phyloP scores from a whole-genome alignment of 768 basidiomycete genomes.

The Strobilomyces confusus region DNA sequence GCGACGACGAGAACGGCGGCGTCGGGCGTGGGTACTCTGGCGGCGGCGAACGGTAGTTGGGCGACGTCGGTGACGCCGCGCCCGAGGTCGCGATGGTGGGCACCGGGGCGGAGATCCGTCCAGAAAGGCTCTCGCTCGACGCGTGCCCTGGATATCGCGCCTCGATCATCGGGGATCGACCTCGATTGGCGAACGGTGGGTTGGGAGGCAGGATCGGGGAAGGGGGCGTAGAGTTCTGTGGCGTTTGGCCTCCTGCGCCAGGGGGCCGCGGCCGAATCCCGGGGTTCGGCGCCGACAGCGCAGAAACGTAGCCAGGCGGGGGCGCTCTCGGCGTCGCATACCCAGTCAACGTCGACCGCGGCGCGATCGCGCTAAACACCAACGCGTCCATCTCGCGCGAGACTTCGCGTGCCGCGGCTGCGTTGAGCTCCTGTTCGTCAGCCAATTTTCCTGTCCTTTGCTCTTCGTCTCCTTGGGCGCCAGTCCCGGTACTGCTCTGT shows the following conservation, averaged over 20 bases:
- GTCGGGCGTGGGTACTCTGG: constrained; percentile 43
- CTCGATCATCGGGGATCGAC: constrained; percentile 10
- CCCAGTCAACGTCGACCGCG: constrained; percentile 7
- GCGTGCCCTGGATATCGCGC: background rate
- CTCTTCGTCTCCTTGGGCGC: constrained; percentile 28
- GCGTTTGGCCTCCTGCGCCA: constrained; percentile 2
- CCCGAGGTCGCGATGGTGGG: background rate
- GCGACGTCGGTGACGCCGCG: background rate
- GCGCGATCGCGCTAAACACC: constrained; percentile 34
- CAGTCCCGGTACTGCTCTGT: background rate
- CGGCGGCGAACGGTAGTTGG: constrained; percentile 32
- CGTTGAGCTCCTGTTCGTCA: constrained; percentile 54
- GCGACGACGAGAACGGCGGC: constrained; percentile 29
- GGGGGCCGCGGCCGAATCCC: too few species aligned
- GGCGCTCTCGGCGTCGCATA: constrained; percentile 17
- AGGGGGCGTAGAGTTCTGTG: constrained; percentile 22
- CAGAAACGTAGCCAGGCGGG: constrained; percentile 6
- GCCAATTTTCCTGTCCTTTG: constrained; percentile 25
- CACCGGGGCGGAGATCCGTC: constrained; percentile 6
- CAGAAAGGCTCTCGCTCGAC: constrained; percentile 4
- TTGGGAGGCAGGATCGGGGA: constrained; percentile 34
- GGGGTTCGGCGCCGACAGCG: background rate
- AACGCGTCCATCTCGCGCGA: constrained; percentile 61
- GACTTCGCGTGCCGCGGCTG: constrained; percentile 67
- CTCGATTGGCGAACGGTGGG: constrained; percentile 38